Conservation (phyloP, 2,329 filamentous ascomycete species). For the Aspergillus ruber region DNA sequence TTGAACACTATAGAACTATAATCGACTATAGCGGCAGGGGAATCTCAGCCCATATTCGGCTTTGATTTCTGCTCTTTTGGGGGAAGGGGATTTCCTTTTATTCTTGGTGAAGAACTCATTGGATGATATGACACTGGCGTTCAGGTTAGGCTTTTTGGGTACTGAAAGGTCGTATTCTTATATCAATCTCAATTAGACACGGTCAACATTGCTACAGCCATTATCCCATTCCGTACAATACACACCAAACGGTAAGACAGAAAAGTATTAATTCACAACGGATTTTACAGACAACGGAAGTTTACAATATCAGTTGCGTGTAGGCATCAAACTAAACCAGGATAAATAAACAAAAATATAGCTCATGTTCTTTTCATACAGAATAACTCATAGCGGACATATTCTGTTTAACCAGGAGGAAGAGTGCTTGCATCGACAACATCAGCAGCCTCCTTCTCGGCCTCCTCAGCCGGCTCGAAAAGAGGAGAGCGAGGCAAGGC, state of each 20-base stretch:
- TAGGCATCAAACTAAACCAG: neutral
- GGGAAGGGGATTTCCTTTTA: neutral
- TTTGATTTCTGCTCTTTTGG: conserved; percentile 2
- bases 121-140: neutral
- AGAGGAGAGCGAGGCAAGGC: conserved; percentile 89
- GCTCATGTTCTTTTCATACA: conserved; percentile 13
- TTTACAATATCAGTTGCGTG: conserved; percentile 1
- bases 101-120: neutral
- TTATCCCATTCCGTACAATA: neutral
- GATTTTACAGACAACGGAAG: neutral
- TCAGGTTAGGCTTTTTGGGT: neutral
- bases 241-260: neutral
- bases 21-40: conserved; percentile 65
- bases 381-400: conserved; percentile 8
- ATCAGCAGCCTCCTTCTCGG: conserved; percentile 84
- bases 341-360: conserved; percentile 7
- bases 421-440: conserved; percentile 91
- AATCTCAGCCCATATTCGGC: conserved; percentile 51
- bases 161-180: neutral
- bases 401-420: conserved; percentile 66
- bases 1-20: conserved; percentile 68
- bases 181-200: neutral
- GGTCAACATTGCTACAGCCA: neutral
- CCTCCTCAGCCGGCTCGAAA: conserved; percentile 63
- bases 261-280: neutral